Conservation (phyloP, 2,329 filamentous ascomycete species). For the Neurospora crassa region DNA sequence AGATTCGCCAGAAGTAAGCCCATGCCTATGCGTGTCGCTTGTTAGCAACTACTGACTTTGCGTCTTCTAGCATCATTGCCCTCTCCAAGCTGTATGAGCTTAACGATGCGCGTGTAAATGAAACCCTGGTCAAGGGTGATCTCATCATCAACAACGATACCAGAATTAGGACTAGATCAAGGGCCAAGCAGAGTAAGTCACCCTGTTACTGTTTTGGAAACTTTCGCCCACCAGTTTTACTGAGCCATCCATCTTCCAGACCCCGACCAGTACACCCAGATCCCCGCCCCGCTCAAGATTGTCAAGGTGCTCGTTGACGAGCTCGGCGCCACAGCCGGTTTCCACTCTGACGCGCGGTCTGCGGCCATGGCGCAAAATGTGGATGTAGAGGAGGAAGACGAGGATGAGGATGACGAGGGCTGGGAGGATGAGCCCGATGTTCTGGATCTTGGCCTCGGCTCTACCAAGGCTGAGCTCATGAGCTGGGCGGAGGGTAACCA, state of each 20-base stretch:
- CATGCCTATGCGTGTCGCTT: background rate
- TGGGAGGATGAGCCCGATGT: constrained; percentile 82
- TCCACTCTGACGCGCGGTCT: constrained; percentile 48
- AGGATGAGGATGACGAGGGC: constrained; percentile 66
- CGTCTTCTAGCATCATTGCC: constrained; percentile 63
- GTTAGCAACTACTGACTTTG: constrained; percentile 8
- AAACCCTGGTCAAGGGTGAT: constrained; percentile 84
- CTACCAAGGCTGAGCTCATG: constrained; percentile 71
- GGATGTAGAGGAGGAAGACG: constrained; percentile 45
- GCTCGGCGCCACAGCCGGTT: constrained; percentile 68
- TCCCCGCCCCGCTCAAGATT: constrained; percentile 87
- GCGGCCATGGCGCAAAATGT: constrained; percentile 41
- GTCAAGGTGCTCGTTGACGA: constrained; percentile 93
- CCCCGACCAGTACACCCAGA: constrained; percentile 80
- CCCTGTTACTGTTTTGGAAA: background rate
- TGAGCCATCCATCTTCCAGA: constrained; percentile 35
- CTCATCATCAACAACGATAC: constrained; percentile 71
- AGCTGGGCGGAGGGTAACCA: constrained; percentile 53
- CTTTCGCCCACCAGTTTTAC: constrained; percentile 12
- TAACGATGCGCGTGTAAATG: constrained; percentile 67
- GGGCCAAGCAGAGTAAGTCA: constrained; percentile 64
- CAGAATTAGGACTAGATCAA: constrained; percentile 88
- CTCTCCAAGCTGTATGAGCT: constrained; percentile 85
- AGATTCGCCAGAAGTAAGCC: constrained; percentile 85
- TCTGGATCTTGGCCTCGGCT: constrained; percentile 64